These are phyloP conservation scores for Globisporangium yorkense DNA, from an alignment of 352 stramenopile species.

Conservation along the genomic window DNA sequence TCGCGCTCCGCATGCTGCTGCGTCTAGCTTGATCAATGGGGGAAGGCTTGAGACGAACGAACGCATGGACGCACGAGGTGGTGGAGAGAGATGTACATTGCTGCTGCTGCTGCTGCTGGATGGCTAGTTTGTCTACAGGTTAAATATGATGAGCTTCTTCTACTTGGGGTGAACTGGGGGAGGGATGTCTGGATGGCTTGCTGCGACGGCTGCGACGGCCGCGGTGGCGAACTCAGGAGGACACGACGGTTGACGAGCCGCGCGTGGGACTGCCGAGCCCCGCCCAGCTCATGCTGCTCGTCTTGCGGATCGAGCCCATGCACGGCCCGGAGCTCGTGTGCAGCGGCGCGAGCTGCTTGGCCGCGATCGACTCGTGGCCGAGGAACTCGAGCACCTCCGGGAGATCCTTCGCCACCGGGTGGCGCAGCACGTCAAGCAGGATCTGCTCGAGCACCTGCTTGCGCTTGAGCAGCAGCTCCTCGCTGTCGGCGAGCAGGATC, in stretches of 20 bases:
- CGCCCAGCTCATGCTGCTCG: constrained; percentile 58
- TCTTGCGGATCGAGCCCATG: constrained; percentile 70
- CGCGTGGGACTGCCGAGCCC: constrained; percentile 18
- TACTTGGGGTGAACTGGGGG: too few species aligned
- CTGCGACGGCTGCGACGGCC: neutral
- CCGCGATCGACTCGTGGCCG: constrained; percentile 42
- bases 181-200: neutral
- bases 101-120: too few species aligned
- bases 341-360: constrained; percentile 39
- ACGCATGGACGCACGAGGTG: too few species aligned
- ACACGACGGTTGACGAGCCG: constrained; percentile 11
- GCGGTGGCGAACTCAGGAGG: constrained; percentile 3
- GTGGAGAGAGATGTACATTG: too few species aligned
- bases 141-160: too few species aligned
- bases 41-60: too few species aligned
- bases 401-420: constrained; percentile 56
- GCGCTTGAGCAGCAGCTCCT: constrained; percentile 51
- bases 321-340: constrained; percentile 41
- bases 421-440: constrained; percentile 46
- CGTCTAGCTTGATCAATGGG: too few species aligned
- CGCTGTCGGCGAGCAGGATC: constrained; percentile 64
- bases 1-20: too few species aligned
- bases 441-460: constrained; percentile 56
- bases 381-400: constrained; percentile 63
- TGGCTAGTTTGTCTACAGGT: too few species aligned